A percentile compares a stretch with the other conserved stretches of the same genome.
Evolutionary conservation across 2,329 filamentous ascomycete genomes (phyloP).

Genomic region (Fusarium citri): DNA sequence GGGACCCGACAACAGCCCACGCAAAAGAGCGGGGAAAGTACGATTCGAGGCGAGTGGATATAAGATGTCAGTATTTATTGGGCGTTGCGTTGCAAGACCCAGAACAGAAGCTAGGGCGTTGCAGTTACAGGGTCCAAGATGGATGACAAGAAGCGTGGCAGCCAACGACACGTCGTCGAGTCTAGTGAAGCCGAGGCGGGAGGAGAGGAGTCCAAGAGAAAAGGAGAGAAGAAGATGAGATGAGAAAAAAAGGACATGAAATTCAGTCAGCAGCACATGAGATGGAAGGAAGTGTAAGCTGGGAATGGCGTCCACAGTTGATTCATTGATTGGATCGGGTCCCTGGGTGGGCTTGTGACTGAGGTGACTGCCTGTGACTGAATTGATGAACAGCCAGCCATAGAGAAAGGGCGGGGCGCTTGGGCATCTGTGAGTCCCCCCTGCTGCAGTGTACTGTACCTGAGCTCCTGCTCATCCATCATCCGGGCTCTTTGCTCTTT

Average conservation of each 20-base stretch:
- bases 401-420: constrained; percentile 32
- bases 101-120: constrained; percentile 4
- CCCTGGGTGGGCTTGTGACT: constrained; percentile 33
- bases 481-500: background rate
- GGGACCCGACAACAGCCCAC: constrained; percentile 32
- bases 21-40: constrained; percentile 37
- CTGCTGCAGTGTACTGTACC: constrained; percentile 20
- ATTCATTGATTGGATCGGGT: constrained; percentile 37
- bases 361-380: constrained; percentile 25
- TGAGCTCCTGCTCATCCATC: constrained; percentile 7
- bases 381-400: constrained; percentile 2
- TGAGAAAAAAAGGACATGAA: constrained; percentile 13
- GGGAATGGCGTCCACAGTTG: constrained; percentile 30
- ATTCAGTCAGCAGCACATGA: background rate
- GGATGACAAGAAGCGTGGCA: constrained; percentile 37
- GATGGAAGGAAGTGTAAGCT: constrained; percentile 24
- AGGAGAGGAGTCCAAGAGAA: constrained; percentile 25
- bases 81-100: constrained; percentile 8
- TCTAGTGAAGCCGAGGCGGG: constrained; percentile 34
- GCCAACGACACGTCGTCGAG: constrained; percentile 43
- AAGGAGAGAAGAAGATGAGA: constrained; percentile 21
- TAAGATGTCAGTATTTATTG: constrained; percentile 9
- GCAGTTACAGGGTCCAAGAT: constrained; percentile 23
- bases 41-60: constrained; percentile 19
- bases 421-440: constrained; percentile 37